These are phyloP conservation scores for Nannizziopsis arthrosporioides DNA, from an alignment of 2,329 filamentous ascomycete species.

Conservation along the genomic window DNA sequence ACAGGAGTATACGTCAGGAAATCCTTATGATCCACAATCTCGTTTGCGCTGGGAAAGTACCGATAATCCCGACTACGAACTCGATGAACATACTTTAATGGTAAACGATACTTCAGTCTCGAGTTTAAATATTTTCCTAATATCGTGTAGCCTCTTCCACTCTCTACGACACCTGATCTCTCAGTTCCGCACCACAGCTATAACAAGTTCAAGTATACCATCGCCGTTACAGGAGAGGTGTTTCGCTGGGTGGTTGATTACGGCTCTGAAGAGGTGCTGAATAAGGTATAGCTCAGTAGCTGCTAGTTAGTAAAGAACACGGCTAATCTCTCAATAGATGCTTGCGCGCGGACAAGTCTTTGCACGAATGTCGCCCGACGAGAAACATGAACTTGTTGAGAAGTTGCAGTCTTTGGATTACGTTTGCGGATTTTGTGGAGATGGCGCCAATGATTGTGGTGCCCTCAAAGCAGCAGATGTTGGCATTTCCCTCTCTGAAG, in stretches of 20 bases:
- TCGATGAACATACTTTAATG: constrained; percentile 67
- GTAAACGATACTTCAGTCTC: constrained; percentile 31
- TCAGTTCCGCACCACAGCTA: constrained; percentile 77
- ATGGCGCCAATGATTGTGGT: constrained; percentile 94
- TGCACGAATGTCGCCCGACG: constrained; percentile 95
- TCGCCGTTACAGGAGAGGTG: constrained; percentile 84
- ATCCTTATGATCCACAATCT: constrained; percentile 60
- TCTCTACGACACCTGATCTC: constrained; percentile 59
- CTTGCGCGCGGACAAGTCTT: constrained; percentile 86
- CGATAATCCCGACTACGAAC: constrained; percentile 65
- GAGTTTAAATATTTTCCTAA: neutral
- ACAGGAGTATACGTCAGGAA: constrained; percentile 38
- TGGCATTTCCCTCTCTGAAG: constrained; percentile 91
- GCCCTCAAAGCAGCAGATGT: constrained; percentile 95
- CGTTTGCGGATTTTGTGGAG: constrained; percentile 89
- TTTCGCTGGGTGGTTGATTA: constrained; percentile 96
- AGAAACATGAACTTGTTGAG: constrained; percentile 95
- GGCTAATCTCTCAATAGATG: constrained; percentile 47
- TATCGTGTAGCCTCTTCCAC: constrained; percentile 53
- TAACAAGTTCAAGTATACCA: constrained; percentile 70
- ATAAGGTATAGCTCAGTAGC: constrained; percentile 40
- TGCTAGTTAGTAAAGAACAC: neutral
- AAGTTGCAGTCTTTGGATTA: constrained; percentile 95
- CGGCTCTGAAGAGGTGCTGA: constrained; percentile 66
- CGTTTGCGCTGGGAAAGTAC: constrained; percentile 83